phyloP scores from a whole-genome alignment of 139 green algal species.

The Coelastrella sp. region DNA sequence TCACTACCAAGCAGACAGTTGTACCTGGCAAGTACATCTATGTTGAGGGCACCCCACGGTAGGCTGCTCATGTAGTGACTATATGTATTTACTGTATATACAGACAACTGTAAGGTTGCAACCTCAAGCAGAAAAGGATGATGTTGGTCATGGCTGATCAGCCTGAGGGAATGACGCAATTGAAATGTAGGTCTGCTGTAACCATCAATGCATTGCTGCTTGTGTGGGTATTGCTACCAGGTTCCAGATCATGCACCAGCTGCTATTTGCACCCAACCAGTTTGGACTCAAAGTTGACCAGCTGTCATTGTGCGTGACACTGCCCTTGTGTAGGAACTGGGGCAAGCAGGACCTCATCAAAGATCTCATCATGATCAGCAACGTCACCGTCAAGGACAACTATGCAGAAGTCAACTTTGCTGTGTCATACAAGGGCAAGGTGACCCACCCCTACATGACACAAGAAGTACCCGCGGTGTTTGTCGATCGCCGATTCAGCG shows the following conservation, averaged over 20 bases:
- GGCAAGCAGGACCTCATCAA: slow-evolving; percentile 35
- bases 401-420: background rate
- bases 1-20: background rate
- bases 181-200: too few relatives aligned
- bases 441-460: slow-evolving; percentile 22
- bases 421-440: slow-evolving; percentile 17
- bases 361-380: background rate
- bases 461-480: slow-evolving; percentile 44
- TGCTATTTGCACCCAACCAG: too few relatives aligned
- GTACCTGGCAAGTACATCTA: background rate
- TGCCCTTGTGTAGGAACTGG: slow-evolving; percentile 39
- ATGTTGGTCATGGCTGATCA: too few relatives aligned
- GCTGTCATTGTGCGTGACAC: background rate
- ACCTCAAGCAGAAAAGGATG: too few relatives aligned
- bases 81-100: background rate
- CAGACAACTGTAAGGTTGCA: too few relatives aligned
- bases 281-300: too few relatives aligned
- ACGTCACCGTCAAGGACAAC: slow-evolving; percentile 26
- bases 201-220: too few relatives aligned
- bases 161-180: too few relatives aligned
- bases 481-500: slow-evolving; percentile 18
- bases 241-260: too few relatives aligned
- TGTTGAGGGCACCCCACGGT: slow-evolving; percentile 20
- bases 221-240: too few relatives aligned
- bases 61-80: background rate